phyloP scores from a whole-genome alignment of 306 rosid species.

The Pyrus bretschneideri region DNA sequence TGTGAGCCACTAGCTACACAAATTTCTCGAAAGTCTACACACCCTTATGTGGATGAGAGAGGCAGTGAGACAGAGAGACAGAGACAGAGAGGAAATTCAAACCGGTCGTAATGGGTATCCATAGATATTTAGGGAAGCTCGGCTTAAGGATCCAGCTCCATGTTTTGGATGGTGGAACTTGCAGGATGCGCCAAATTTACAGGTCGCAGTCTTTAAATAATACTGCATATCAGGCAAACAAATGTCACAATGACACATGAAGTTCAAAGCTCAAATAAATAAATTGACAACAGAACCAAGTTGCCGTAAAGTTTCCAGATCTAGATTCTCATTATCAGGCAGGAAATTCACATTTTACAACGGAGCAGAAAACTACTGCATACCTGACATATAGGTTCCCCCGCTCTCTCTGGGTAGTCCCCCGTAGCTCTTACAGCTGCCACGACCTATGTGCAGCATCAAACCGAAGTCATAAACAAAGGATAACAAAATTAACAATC shows the following conservation, averaged over 20 bases:
- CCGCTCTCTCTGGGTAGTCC: slow-evolving; percentile 84
- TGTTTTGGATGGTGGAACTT: slow-evolving; percentile 86
- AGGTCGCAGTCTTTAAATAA: slow-evolving; percentile 81
- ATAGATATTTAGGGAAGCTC: slow-evolving; percentile 68
- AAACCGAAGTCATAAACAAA: slow-evolving; percentile 16
- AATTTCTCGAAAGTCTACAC: background rate
- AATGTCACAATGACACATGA: slow-evolving; percentile 1
- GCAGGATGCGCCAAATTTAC: slow-evolving; percentile 93
- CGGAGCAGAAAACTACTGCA: background rate
- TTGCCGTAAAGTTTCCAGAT: background rate
- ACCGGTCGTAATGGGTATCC: slow-evolving; percentile 88
- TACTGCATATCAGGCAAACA: slow-evolving; percentile 41
- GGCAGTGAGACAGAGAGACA: background rate
- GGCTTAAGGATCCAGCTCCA: slow-evolving; percentile 70
- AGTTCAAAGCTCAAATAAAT: background rate
- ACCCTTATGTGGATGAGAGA: background rate
- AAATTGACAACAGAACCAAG: background rate
- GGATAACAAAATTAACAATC: background rate
- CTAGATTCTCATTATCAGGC: background rate
- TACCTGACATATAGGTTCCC: slow-evolving; percentile 88
- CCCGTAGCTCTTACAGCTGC: slow-evolving; percentile 89
- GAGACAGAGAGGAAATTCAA: slow-evolving; percentile 7
- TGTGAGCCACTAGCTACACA: background rate
- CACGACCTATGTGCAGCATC: slow-evolving; percentile 46
- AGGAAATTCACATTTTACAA: background rate